Evolutionary conservation across 495 filamentous ascomycete genomes (phyloP), one percentile per base, ranked within the genome.

Genomic region (Umbilicaria muhlenbergii): DNA sequence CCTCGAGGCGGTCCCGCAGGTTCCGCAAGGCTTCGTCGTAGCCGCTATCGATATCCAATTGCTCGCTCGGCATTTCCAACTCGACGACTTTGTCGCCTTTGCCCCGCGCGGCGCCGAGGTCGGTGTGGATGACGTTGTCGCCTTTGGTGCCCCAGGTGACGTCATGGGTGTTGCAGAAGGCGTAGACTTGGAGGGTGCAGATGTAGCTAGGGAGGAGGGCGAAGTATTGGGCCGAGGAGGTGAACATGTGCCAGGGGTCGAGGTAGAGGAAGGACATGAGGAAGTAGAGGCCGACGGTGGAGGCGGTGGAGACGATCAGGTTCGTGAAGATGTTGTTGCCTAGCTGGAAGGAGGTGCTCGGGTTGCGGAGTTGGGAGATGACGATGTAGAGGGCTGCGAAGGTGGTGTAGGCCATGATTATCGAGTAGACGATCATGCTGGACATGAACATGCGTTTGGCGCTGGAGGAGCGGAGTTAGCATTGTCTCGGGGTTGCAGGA

Each of bases 191-290:
- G 21, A 99, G 67, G 0, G 85, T 95, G 70, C 91, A 95, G 63
- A 99, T 92, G 66, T 96, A 99, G 38, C 68, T 75, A 0, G 91
- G 91, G 18, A 99, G 68, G 21, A 99, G 75, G 38, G 85, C 70
- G 56, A 96, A 94, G 68, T 99, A 99, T 60, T 94, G 88, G n/a
- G 73, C 72, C 0, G 83, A 79, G 1, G 76, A 83, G 24, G 92
- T 99, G 64, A 96, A 83, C 86, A 99, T 93, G 67, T 99, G 91
- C 92, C 92, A 99, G 0, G 92, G 92, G 54, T 96, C 92, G 19
- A 95, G 77, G 63, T 96, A 99, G 21, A 99, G 61, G 68, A 96
- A 91, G 46, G 77, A 83, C 74, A 87, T 93, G 63, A 93, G 69
- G 68, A 99, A 93, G 70, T 96, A 96, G 1, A 99, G 69, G 1